phyloP scores from a whole-genome alignment of 1,284 basidiomycete genomes.

The Cutaneotrichosporon sp. region DNA sequence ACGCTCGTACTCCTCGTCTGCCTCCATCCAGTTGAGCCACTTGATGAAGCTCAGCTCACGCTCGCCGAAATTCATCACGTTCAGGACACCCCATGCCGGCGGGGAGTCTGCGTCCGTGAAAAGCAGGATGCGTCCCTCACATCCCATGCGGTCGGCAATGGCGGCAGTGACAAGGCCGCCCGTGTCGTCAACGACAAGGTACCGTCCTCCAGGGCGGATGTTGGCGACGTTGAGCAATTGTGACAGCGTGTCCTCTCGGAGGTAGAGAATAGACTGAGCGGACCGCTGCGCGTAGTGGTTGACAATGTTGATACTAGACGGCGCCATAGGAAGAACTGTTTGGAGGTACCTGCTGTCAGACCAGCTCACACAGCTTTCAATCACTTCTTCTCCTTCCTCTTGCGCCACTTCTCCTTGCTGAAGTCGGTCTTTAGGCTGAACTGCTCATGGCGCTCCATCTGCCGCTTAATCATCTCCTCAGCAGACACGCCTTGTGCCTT shows the following conservation, averaged over 20 bases:
- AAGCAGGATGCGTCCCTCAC: constrained; percentile 72
- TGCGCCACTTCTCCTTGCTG: constrained; percentile 93
- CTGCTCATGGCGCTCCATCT: constrained; percentile 84
- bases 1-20: constrained; percentile 60
- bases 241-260: constrained; percentile 81
- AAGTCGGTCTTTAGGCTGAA: constrained; percentile 91
- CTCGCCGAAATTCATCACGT: constrained; percentile 78
- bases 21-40: constrained; percentile 87
- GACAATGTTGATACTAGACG: constrained; percentile 80
- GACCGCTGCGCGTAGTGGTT: constrained; percentile 69
- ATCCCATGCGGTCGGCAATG: constrained; percentile 79
- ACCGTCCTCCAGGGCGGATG: constrained; percentile 76
- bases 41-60: constrained; percentile 59
- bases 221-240: constrained; percentile 82
- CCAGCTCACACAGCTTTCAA: constrained; percentile 21
- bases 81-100: constrained; percentile 80
- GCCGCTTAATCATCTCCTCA: constrained; percentile 86
- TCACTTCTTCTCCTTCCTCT: constrained; percentile 90
- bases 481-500: constrained; percentile 41
- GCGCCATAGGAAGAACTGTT: constrained; percentile 80
- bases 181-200: constrained; percentile 87
- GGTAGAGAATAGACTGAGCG: constrained; percentile 71
- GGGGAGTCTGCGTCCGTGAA: constrained; percentile 90
- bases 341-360: constrained; percentile 68
- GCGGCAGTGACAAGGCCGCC: constrained; percentile 84